Evolutionary conservation across 495 filamentous ascomycete species (phyloP).

Genomic region (Lentithecium fluviatile): DNA sequence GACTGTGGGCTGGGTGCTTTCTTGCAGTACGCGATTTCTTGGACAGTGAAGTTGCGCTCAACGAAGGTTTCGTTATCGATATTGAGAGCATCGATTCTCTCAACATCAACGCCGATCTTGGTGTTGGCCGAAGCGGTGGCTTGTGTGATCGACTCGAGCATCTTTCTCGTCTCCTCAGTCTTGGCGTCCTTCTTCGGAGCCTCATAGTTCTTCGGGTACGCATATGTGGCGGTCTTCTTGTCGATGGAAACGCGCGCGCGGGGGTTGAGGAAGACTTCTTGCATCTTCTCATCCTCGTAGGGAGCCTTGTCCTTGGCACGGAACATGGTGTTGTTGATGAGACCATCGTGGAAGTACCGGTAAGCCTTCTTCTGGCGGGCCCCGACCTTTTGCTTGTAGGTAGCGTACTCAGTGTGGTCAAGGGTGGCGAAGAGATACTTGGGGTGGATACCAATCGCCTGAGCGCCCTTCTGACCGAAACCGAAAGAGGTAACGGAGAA

Average conservation of each 20-base stretch:
- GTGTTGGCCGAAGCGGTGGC: constrained; percentile 69
- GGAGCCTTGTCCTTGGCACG: constrained; percentile 88
- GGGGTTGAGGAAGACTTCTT: constrained; percentile 90
- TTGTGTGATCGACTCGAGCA: constrained; percentile 76
- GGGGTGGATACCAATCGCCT: constrained; percentile 94
- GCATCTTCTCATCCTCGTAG: constrained; percentile 83
- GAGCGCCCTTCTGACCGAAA: constrained; percentile 98
- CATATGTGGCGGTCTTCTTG: constrained; percentile 76
- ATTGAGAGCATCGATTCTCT: constrained; percentile 79
- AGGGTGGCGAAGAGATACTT: constrained; percentile 95
- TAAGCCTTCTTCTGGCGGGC: constrained; percentile 97
- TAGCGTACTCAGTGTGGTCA: constrained; percentile 74
- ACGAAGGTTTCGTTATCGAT: constrained; percentile 92
- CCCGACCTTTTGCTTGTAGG: constrained; percentile 84
- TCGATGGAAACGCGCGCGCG: constrained; percentile 79
- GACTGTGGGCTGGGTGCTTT: constrained; percentile 74
- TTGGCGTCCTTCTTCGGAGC: constrained; percentile 26
- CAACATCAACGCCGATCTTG: constrained; percentile 90
- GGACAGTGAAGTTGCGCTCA: constrained; percentile 85
- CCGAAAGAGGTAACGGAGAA: constrained; percentile 99
- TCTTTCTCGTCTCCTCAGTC: constrained; percentile 59
- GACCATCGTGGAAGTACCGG: constrained; percentile 93
- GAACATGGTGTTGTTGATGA: constrained; percentile 97
- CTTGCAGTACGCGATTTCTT: constrained; percentile 80
- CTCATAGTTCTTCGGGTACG: constrained; percentile 56